Evolutionary conservation across 108 stramenopile species (phyloP).

Genomic region (Nannochloropsis salina): DNA sequence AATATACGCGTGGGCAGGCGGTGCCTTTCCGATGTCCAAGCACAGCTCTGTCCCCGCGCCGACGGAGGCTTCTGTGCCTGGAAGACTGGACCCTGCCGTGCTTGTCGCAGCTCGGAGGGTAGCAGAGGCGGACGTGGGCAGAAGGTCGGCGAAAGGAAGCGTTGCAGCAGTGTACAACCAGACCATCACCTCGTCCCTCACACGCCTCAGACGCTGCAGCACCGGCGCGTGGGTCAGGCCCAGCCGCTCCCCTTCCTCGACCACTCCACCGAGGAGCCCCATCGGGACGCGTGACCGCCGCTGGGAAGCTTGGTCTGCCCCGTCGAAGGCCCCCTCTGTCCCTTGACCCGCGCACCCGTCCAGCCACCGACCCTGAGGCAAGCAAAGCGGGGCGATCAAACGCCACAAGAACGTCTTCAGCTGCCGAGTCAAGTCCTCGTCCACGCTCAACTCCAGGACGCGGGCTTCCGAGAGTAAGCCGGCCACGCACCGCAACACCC

Average conservation of each 20-base stretch:
- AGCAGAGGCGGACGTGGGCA: no score
- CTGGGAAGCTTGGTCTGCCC: background rate
- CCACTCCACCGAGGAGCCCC: background rate
- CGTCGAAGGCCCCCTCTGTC: background rate
- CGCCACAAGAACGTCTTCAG: background rate
- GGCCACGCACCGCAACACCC: background rate
- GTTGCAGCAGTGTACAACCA: background rate
- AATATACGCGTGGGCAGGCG: background rate
- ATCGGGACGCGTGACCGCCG: background rate
- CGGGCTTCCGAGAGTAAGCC: background rate
- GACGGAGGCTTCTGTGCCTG: background rate
- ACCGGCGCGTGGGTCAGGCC: background rate
- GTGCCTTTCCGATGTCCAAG: background rate
- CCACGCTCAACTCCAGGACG: background rate
- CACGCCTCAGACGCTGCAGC: background rate
- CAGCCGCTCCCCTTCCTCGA: conserved; percentile 5
- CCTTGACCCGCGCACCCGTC: background rate
- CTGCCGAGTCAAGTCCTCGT: background rate
- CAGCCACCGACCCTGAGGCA: background rate
- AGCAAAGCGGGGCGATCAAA: background rate
- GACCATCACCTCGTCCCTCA: background rate
- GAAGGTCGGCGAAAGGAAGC: background rate
- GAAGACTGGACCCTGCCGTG: no score
- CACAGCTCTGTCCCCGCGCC: background rate
- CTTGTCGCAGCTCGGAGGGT: no score